Base-by-base conservation (phyloP, 2,329 filamentous ascomycete species). In the Cyclaneusma minus region DNA sequence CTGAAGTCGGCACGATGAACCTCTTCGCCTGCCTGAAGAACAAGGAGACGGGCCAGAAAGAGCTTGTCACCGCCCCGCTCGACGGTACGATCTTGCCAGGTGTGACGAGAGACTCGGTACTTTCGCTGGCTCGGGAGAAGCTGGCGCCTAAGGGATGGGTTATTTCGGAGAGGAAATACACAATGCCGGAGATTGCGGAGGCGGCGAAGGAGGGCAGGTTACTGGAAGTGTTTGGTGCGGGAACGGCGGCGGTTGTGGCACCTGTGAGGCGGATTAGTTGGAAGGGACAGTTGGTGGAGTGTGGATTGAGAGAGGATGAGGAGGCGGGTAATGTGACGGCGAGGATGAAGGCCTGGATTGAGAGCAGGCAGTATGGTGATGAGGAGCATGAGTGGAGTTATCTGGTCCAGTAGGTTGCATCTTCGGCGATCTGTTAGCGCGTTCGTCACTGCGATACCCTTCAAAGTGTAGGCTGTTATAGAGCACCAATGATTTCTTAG, bases 1-100 rank as follows among this genome's bases (percentile, higher is more conserved):
- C 89, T 24, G 89, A 98, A 56, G 89, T 94, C 30, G 89, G 89
- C 45, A 95, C 89, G 31, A 98, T 98, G 89, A 98, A 98, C 58
- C 73, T 98, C 50, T 98, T 95, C 46, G 76, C 78, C 16, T 85
- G 79, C 21, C 56, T 95, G 42, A 73, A 72, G 57, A 73, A 91
- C 60, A 81, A 80, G 63, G 65, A 80, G 51, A 89, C 83, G 8
- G 89, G 87, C 6, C 68, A 85, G 57, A 87, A 85, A 47, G 85
- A 94, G 60, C 68, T 98, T 28, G 52, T 94, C 43, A 98, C 89
- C n/a, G 83, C 87, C 19, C 89, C 89, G 13, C 66, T 98, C 9
- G 89, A 98, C 50, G 89, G 89, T 26, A 98, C 87, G 16, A 98
- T 98, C 39, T 67, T 98, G 23, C 83, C 91, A 55, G 89, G 89